Conservation (phyloP, 2,329 filamentous ascomycete species). For the Clonostachys rhizophaga region DNA sequence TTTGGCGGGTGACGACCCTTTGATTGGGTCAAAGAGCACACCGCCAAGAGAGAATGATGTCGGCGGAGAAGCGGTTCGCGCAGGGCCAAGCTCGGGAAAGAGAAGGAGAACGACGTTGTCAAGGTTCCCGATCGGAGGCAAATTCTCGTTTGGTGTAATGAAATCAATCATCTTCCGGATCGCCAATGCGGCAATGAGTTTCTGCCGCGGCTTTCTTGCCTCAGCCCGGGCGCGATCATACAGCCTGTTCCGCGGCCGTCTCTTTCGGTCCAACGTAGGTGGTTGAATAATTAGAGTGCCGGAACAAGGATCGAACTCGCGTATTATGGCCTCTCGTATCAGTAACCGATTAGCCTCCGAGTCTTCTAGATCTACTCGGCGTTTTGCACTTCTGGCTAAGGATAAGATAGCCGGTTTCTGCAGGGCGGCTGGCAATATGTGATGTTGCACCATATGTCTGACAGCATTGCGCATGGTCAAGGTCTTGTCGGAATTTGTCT, state of each 20-base stretch:
- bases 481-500: conserved; percentile 73
- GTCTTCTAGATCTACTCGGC: conserved; percentile 36
- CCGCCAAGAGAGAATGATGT: conserved; percentile 35
- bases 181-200: conserved; percentile 37
- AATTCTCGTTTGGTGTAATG: conserved; percentile 41
- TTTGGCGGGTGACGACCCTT: conserved; percentile 7
- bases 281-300: conserved; percentile 43
- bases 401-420: conserved; percentile 58
- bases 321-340: conserved; percentile 35
- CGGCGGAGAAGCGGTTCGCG: background rate
- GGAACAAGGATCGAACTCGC: conserved; percentile 38
- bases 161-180: conserved; percentile 43
- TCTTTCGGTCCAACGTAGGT: conserved; percentile 21
- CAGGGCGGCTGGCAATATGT: conserved; percentile 65
- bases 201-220: conserved; percentile 24
- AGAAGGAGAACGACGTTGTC: conserved; percentile 39
- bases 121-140: conserved; percentile 35
- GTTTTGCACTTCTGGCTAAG: conserved; percentile 49
- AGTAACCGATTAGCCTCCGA: conserved; percentile 51
- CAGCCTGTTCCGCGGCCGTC: conserved; percentile 4
- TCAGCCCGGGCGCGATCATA: conserved; percentile 13
- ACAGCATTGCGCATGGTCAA: conserved; percentile 80
- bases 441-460: conserved; percentile 55
- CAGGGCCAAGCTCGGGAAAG: conserved; percentile 35
- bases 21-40: conserved; percentile 28